These are phyloP conservation scores for Scedosporium boydii DNA, from an alignment of 2,329 filamentous ascomycete genomes.

Conservation along the genomic window DNA sequence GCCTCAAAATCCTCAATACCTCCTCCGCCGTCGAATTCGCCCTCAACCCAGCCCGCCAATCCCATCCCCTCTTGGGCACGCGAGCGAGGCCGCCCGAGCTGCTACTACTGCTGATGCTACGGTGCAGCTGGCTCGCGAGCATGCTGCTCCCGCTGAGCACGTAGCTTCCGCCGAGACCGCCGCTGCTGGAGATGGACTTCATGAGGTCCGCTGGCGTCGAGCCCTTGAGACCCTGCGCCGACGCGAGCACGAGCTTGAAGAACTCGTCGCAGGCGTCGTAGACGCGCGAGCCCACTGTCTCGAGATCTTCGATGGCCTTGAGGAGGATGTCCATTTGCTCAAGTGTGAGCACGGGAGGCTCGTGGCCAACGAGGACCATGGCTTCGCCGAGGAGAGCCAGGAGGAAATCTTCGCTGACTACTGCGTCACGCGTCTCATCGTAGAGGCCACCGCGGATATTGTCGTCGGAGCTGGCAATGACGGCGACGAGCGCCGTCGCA, in stretches of 20 bases:
- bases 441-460: conserved; percentile 87
- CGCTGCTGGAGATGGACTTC: conserved; percentile 39
- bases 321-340: conserved; percentile 67
- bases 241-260: conserved; percentile 64
- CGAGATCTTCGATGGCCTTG: conserved; percentile 68
- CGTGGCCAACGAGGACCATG: conserved; percentile 57
- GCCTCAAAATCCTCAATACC: conserved; percentile 61
- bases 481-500: conserved; percentile 65
- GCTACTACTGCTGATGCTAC: conserved; percentile 47
- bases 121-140: conserved; percentile 52
- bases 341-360: conserved; percentile 38
- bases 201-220: conserved; percentile 59
- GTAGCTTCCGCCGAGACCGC: conserved; percentile 45
- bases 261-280: conserved; percentile 70
- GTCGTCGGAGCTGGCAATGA: conserved; percentile 78
- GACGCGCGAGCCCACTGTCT: conserved; percentile 64
- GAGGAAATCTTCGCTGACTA: conserved; percentile 81
- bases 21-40: conserved; percentile 53
- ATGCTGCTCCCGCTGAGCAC: conserved; percentile 61
- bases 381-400: conserved; percentile 77
- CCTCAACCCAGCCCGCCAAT: conserved; percentile 73
- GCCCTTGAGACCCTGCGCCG: conserved; percentile 47
- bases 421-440: conserved; percentile 68
- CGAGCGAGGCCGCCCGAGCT: conserved; percentile 27
- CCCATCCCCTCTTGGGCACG: conserved; percentile 53